A percentile compares a stretch with the other conserved stretches of the same genome.
These are phyloP conservation scores for Brassica rapa DNA, from an alignment of 345 rosid species.

Conservation along the genomic window DNA sequence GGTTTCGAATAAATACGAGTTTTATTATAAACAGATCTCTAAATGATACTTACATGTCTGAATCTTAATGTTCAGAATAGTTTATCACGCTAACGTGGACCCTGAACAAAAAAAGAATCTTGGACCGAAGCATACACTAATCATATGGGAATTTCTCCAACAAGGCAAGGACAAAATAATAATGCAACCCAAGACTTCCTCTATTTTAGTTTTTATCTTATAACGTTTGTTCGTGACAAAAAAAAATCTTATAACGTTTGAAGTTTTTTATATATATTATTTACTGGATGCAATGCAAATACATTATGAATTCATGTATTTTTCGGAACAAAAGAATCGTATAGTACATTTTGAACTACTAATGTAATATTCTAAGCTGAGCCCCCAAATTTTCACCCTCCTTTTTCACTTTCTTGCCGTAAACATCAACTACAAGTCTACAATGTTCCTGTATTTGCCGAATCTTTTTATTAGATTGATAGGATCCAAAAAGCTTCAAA, in stretches of 20 bases:
- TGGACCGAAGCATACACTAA: constrained; percentile 31
- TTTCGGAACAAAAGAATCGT: not conserved
- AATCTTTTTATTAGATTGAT: not conserved
- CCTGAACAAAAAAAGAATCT: constrained; percentile 22
- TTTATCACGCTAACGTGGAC: constrained; percentile 21
- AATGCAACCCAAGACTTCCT: not conserved
- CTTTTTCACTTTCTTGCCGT: not conserved
- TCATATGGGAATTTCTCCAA: constrained; percentile 26
- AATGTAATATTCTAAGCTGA: not conserved
- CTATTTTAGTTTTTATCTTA: not conserved
- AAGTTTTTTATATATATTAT: not conserved
- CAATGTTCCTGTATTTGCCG: not conserved
- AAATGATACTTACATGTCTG: constrained; percentile 20
- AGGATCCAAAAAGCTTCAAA: not conserved
- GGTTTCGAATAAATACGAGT: not conserved
- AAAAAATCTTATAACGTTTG: not conserved
- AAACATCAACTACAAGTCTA: not conserved
- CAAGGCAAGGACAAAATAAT: not conserved
- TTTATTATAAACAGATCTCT: constrained; percentile 4
- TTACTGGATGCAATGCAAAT: too few species aligned
- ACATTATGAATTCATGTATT: too few species aligned
- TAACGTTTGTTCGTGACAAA: not conserved
- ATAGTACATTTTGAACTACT: not conserved
- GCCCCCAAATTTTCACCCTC: not conserved
- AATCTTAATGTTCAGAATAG: constrained; percentile 20